A percentile compares a stretch with the other conserved stretches of the same genome.
These are phyloP conservation scores for Claviceps purpurea DNA, from an alignment of 2,329 filamentous ascomycete genomes.

Conservation along the genomic window DNA sequence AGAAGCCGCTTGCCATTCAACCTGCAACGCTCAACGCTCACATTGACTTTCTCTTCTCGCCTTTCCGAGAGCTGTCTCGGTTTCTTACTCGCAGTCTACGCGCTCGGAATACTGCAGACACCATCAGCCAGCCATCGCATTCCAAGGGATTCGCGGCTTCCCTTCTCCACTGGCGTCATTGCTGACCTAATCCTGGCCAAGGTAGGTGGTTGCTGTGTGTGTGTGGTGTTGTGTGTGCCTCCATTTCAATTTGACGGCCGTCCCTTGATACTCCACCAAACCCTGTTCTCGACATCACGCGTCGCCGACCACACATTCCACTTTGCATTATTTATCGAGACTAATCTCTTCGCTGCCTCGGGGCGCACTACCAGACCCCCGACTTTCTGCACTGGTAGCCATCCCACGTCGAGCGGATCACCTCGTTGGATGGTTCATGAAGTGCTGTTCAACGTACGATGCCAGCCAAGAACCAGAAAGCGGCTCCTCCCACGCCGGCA, in stretches of 20 bases:
- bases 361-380: not conserved
- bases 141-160: not conserved
- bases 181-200: slow-evolving; percentile 24
- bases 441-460: slow-evolving; percentile 24
- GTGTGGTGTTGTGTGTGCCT: slow-evolving; percentile 14
- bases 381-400: not conserved
- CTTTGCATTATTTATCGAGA: not conserved
- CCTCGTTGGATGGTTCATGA: slow-evolving; percentile 24
- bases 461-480: slow-evolving; percentile 40
- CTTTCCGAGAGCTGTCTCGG: not conserved
- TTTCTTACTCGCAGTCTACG: not conserved
- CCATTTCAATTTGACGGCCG: slow-evolving; percentile 24
- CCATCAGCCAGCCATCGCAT: not conserved
- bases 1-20: not conserved
- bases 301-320: not conserved
- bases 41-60: not conserved
- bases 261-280: slow-evolving; percentile 4
- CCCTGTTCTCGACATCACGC: slow-evolving; percentile 2
- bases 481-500: slow-evolving; percentile 33
- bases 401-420: slow-evolving; percentile 3
- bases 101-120: not conserved
- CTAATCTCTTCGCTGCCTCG: slow-evolving; percentile 1
- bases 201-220: slow-evolving; percentile 11
- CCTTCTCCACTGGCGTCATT: slow-evolving; percentile 21
- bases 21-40: not conserved